Conservation (phyloP, 306 rosid genomes). For the Prunus campanulata region DNA sequence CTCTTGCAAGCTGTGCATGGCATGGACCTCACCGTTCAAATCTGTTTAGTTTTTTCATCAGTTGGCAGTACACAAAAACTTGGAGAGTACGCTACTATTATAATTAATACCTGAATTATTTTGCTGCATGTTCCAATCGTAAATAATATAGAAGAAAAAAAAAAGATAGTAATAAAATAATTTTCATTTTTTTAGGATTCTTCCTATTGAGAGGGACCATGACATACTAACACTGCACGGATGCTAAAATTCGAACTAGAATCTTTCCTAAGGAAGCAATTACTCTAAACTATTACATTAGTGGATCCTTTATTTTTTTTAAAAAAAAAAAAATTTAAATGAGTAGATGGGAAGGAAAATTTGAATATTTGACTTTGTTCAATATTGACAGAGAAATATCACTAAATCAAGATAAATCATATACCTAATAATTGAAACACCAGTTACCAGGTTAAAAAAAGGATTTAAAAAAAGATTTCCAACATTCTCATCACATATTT, state of each 20-base stretch:
- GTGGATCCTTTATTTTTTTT: no score
- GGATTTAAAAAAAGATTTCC: not conserved
- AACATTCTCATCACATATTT: no score
- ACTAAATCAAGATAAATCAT: not conserved
- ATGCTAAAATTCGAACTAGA: rapidly evolving
- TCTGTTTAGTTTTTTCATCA: not conserved
- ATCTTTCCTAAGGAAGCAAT: no score
- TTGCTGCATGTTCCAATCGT: not conserved
- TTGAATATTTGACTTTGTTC: no score
- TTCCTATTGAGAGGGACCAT: no score
- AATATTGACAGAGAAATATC: no score
- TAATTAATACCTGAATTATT: not conserved
- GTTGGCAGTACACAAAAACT: not conserved
- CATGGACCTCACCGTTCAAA: not conserved
- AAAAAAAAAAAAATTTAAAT: no score
- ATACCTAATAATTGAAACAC: not conserved
- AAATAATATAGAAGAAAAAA: not conserved
- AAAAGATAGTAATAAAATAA: not conserved
- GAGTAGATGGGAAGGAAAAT: no score
- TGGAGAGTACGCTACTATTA: not conserved
- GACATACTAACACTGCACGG: no score
- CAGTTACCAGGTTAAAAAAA: not conserved
- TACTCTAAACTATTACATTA: no score
- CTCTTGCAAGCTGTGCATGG: not conserved
- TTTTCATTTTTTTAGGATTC: no score